A percentile compares a stretch with the other conserved stretches of the same genome.
Evolutionary conservation across 495 filamentous ascomycete genomes (phyloP).

Genomic region (Geopyxis carbonaria): DNA sequence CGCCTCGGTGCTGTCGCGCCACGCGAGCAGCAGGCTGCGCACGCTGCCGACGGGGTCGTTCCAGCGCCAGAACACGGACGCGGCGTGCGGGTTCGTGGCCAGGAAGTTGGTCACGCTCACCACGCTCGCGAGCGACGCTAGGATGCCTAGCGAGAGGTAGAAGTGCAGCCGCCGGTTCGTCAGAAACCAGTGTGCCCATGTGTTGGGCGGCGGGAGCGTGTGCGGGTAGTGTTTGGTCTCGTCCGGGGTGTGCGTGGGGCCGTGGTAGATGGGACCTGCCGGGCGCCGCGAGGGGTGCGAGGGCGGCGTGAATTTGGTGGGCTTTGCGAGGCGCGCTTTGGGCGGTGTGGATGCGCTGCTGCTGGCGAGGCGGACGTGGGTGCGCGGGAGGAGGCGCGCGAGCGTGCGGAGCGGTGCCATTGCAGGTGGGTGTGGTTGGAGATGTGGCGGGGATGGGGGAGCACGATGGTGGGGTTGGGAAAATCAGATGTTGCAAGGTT

Average conservation of each 20-base stretch:
- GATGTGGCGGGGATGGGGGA: not conserved
- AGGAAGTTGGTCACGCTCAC: constrained; percentile 18
- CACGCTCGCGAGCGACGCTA: constrained; percentile 9
- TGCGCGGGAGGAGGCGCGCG: not conserved
- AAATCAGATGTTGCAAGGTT: no score
- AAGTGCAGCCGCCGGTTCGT: constrained; percentile 24
- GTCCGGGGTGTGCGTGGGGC: constrained; percentile 7
- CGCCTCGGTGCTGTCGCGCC: constrained; percentile 23
- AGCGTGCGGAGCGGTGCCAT: not conserved
- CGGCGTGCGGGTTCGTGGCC: constrained; percentile 10
- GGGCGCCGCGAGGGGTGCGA: constrained; percentile 17
- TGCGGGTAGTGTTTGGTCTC: constrained; percentile 18
- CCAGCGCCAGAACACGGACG: constrained; percentile 12
- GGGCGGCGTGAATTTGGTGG: constrained; percentile 21
- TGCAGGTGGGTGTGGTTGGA: not conserved
- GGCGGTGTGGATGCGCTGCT: constrained; percentile 1
- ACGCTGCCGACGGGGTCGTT: constrained; percentile 6
- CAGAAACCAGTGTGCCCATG: constrained; percentile 14
- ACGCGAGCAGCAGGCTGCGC: constrained; percentile 2
- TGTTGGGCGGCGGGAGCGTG: constrained; percentile 22
- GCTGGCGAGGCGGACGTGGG: not conserved
- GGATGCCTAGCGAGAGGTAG: constrained; percentile 22
- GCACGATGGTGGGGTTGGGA: no score
- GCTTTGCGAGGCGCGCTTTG: constrained; percentile 14
- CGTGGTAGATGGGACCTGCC: constrained; percentile 20